Evolutionary conservation across 2,329 filamentous ascomycete species (phyloP).

Genomic region (Triangularia setosa): DNA sequence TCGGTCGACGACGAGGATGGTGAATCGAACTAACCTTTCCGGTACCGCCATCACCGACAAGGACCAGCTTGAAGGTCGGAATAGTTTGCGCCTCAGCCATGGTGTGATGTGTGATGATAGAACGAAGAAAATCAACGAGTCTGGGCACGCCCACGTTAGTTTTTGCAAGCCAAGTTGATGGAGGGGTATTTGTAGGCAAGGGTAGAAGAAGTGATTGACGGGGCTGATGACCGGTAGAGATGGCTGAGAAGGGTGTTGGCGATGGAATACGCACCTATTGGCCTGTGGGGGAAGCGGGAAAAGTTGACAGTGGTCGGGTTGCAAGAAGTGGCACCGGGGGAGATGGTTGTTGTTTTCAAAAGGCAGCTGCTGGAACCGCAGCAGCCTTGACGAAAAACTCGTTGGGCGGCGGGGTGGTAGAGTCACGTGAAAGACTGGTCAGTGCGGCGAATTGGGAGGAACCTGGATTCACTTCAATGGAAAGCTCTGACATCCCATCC

Average conservation of each 20-base stretch:
- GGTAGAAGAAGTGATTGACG: not conserved
- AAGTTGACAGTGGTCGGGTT: slow-evolving; percentile 23
- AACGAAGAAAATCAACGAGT: slow-evolving; percentile 40
- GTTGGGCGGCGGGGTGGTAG: slow-evolving; percentile 29
- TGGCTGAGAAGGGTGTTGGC: not conserved
- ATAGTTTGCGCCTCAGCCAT: slow-evolving; percentile 61
- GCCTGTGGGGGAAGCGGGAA: slow-evolving; percentile 14
- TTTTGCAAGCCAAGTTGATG: slow-evolving; percentile 8
- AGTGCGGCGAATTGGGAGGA: slow-evolving; percentile 15
- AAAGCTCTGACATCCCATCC: not conserved
- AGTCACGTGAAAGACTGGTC: slow-evolving; percentile 25
- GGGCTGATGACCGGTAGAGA: not conserved
- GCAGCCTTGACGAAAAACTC: slow-evolving; percentile 31
- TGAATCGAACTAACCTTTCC: slow-evolving; percentile 73
- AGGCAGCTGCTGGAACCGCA: slow-evolving; percentile 24
- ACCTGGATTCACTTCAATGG: not conserved
- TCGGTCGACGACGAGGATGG: not conserved
- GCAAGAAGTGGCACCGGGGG: slow-evolving; percentile 24
- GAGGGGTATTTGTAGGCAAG: slow-evolving; percentile 17
- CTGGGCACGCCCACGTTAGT: slow-evolving; percentile 21
- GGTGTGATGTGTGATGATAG: slow-evolving; percentile 32
- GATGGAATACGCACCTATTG: slow-evolving; percentile 20
- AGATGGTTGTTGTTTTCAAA: slow-evolving; percentile 28
- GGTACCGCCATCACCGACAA: slow-evolving; percentile 98
- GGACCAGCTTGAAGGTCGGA: slow-evolving; percentile 99